A percentile compares a stretch with the other conserved stretches of the same genome.
Conservation (phyloP, 1,139 yeast genomes). For the Yamadazyma diospyri region DNA sequence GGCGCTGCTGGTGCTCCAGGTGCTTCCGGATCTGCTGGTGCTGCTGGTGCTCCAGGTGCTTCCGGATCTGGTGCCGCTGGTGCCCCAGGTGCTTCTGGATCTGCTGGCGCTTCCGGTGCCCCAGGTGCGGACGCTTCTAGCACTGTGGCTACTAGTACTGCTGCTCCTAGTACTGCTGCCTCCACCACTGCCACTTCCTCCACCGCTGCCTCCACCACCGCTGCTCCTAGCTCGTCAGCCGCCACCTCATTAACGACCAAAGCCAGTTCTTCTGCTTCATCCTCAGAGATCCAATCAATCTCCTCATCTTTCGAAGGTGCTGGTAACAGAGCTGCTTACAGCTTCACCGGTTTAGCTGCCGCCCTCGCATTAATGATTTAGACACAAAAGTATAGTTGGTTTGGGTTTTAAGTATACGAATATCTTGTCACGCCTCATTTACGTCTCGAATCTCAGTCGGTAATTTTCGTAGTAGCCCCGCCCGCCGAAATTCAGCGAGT, state of each 20-base stretch:
- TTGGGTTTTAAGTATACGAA: too few relatives aligned
- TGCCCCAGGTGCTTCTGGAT: constrained; percentile 3
- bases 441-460: too few relatives aligned
- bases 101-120: constrained; percentile 2
- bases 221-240: constrained; percentile 6
- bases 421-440: too few relatives aligned
- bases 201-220: neutral
- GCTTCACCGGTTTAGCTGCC: constrained; percentile 10
- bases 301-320: constrained; percentile 13
- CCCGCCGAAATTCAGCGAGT: too few relatives aligned
- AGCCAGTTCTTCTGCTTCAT: constrained; percentile 2
- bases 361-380: constrained; percentile 12
- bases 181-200: constrained; percentile 2
- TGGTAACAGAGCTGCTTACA: constrained; percentile 10
- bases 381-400: too few relatives aligned
- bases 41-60: constrained; percentile 6
- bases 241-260: too few relatives aligned
- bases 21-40: constrained; percentile 5
- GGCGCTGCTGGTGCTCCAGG: constrained; percentile 3
- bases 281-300: constrained; percentile 4
- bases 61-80: constrained; percentile 2
- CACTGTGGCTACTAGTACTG: constrained; percentile 3
- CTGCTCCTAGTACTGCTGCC: neutral
- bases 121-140: constrained; percentile 6
- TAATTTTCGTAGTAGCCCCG: too few relatives aligned